A percentile compares a stretch with the other conserved stretches of the same genome.
These are phyloP conservation scores for Moesziomyces parantarcticus DNA, from an alignment of 1,284 basidiomycete genomes.

Conservation along the genomic window DNA sequence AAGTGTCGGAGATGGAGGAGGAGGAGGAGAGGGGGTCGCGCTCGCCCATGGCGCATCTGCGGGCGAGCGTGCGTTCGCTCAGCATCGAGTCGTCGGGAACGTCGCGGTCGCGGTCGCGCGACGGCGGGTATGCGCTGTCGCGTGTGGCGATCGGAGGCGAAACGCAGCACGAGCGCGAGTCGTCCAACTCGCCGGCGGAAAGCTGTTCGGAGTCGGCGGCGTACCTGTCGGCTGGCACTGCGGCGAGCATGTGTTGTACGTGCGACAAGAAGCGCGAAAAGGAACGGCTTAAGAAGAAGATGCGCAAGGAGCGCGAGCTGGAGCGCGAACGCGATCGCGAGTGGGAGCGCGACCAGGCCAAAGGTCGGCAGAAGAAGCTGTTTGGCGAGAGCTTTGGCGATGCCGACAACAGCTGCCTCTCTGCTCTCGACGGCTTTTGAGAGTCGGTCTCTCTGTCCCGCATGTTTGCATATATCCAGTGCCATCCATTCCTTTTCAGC, in stretches of 20 bases:
- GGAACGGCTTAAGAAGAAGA: slow-evolving; percentile 46
- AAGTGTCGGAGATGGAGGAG: slow-evolving; percentile 35
- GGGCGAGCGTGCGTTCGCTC: slow-evolving; percentile 39
- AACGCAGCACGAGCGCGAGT: slow-evolving; percentile 32
- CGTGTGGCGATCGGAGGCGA: slow-evolving; percentile 9
- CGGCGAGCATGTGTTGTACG: slow-evolving; percentile 36
- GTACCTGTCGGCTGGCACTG: slow-evolving; percentile 8
- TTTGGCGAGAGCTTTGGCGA: slow-evolving; percentile 50
- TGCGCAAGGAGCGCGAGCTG: slow-evolving; percentile 45
- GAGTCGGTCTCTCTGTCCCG: no score
- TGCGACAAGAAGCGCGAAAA: slow-evolving; percentile 51
- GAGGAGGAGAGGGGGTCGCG: slow-evolving; percentile 23
- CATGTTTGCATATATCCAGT: no score
- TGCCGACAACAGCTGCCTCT: slow-evolving; percentile 38
- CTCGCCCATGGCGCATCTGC: slow-evolving; percentile 19
- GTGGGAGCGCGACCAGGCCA: slow-evolving; percentile 47
- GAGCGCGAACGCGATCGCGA: slow-evolving; percentile 50
- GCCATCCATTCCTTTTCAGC: no score
- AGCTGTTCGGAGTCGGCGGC: slow-evolving; percentile 43
- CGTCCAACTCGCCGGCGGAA: slow-evolving; percentile 39
- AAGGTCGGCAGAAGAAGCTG: slow-evolving; percentile 41
- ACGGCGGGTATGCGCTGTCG: slow-evolving; percentile 14
- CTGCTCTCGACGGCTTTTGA: slow-evolving; percentile 44
- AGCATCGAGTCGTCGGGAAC: slow-evolving; percentile 28
- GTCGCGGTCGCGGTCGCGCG: slow-evolving; percentile 24